Evolutionary conservation across 176 grass and related monocot genomes (phyloP).

Genomic region (Pharus latifolius): DNA sequence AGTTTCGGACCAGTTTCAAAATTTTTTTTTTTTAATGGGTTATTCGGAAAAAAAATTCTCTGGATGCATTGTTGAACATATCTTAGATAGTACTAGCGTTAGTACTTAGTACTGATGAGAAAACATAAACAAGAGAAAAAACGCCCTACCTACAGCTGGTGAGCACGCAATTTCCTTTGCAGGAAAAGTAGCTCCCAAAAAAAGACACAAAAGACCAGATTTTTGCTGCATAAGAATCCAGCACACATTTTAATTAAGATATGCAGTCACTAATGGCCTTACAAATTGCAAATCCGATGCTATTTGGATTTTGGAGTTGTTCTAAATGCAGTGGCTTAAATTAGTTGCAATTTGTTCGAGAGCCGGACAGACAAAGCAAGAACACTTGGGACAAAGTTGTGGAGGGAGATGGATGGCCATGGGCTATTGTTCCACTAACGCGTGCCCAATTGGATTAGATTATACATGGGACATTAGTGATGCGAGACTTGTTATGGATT

Average conservation of each 20-base stretch:
- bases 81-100: no score
- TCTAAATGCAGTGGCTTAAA: conserved; percentile 5
- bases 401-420: conserved; percentile 21
- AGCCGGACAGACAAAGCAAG: conserved; percentile 6
- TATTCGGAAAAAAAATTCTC: no score
- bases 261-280: not conserved
- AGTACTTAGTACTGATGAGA: no score
- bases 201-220: not conserved
- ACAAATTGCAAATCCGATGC: conserved; percentile 8
- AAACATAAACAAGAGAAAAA: not conserved
- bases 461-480: conserved; percentile 10
- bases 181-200: conserved; percentile 1
- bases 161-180: conserved; percentile 8
- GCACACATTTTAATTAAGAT: not conserved
- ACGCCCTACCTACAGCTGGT: conserved; percentile 14
- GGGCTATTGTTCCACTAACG: conserved; percentile 25
- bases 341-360: conserved; percentile 12
- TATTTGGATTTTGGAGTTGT: conserved; percentile 18
- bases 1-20: no score
- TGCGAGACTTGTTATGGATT: conserved; percentile 22
- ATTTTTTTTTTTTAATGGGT: no score
- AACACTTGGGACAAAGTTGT: not conserved
- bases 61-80: no score
- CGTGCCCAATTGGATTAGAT: conserved; percentile 21
- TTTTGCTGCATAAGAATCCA: not conserved